Conservation (phyloP, 2,329 filamentous ascomycete species). For the Reticulascus tulasneorum region DNA sequence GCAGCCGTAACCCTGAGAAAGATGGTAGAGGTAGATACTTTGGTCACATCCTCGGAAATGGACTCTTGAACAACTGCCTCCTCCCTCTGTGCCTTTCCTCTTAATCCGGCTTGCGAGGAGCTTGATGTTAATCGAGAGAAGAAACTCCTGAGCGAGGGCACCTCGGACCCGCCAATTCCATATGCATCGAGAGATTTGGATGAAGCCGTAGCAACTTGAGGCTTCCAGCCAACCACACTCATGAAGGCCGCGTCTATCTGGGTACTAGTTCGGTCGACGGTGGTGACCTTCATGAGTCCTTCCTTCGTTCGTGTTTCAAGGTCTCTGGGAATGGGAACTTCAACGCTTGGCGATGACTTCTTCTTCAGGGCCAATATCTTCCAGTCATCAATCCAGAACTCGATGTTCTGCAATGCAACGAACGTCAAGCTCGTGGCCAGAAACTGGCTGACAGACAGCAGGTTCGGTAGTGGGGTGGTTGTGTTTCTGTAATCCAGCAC, state of each 20-base stretch:
- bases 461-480: slow-evolving; percentile 79
- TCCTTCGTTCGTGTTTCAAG: slow-evolving; percentile 81
- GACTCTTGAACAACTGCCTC: slow-evolving; percentile 60
- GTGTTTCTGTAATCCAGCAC: slow-evolving; percentile 89
- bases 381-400: slow-evolving; percentile 87
- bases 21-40: slow-evolving; percentile 69
- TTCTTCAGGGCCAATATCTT: slow-evolving; percentile 76
- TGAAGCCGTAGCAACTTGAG: slow-evolving; percentile 36
- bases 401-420: slow-evolving; percentile 80
- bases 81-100: slow-evolving; percentile 55
- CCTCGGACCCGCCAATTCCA: slow-evolving; percentile 42
- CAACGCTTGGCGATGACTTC: slow-evolving; percentile 74
- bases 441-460: slow-evolving; percentile 86
- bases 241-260: slow-evolving; percentile 92
- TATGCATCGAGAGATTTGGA: slow-evolving; percentile 46
- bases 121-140: slow-evolving; percentile 70
- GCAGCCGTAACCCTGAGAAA: slow-evolving; percentile 88
- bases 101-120: slow-evolving; percentile 45
- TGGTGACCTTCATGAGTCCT: slow-evolving; percentile 78
- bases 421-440: slow-evolving; percentile 94
- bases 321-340: slow-evolving; percentile 70
- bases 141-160: slow-evolving; percentile 69
- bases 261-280: slow-evolving; percentile 79
- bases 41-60: slow-evolving; percentile 68
- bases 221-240: slow-evolving; percentile 82